Evolutionary conservation across 192 early-diverging fungal species (phyloP).

Genomic region (Irineochytrium annulatum): DNA sequence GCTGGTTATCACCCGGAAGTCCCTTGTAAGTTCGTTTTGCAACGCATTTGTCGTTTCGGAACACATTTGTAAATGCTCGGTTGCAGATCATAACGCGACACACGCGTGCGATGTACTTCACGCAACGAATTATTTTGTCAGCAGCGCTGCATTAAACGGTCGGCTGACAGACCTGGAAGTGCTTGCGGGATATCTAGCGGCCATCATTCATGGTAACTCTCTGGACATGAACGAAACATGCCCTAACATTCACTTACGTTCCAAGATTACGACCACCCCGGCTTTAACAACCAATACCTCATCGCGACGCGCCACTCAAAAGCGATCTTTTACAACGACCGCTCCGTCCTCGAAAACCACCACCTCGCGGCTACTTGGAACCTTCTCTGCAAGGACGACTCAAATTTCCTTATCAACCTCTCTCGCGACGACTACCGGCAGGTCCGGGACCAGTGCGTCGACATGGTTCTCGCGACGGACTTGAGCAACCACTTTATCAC

Average conservation of each 20-base stretch:
- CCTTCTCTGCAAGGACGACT: constrained; percentile 30
- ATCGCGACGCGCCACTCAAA: constrained; percentile 32
- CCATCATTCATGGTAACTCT: constrained; percentile 50
- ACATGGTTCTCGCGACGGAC: constrained; percentile 57
- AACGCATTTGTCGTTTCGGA: constrained; percentile 1
- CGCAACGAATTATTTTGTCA: constrained; percentile 35
- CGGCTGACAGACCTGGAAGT: constrained; percentile 41
- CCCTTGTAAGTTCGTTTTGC: constrained; percentile 43
- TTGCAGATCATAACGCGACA: constrained; percentile 50
- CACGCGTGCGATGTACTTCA: constrained; percentile 59
- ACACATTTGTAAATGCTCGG: background rate
- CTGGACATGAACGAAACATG: background rate
- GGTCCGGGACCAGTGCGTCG: constrained; percentile 39
- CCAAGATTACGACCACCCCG: constrained; percentile 54
- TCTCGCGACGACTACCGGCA: constrained; percentile 27
- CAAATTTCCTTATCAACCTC: constrained; percentile 41
- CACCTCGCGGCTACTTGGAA: constrained; percentile 43
- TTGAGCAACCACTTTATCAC: constrained; percentile 47
- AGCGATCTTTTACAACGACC: constrained; percentile 54
- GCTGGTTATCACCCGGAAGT: constrained; percentile 46
- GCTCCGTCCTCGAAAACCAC: constrained; percentile 52
- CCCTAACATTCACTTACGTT: background rate
- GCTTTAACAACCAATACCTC: constrained; percentile 51
- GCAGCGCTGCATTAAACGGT: constrained; percentile 18
- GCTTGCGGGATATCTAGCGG: constrained; percentile 41